A percentile compares a stretch with the other conserved stretches of the same genome.
phyloP scores from a whole-genome alignment of 768 basidiomycete species.

The Mycena haematopus region DNA sequence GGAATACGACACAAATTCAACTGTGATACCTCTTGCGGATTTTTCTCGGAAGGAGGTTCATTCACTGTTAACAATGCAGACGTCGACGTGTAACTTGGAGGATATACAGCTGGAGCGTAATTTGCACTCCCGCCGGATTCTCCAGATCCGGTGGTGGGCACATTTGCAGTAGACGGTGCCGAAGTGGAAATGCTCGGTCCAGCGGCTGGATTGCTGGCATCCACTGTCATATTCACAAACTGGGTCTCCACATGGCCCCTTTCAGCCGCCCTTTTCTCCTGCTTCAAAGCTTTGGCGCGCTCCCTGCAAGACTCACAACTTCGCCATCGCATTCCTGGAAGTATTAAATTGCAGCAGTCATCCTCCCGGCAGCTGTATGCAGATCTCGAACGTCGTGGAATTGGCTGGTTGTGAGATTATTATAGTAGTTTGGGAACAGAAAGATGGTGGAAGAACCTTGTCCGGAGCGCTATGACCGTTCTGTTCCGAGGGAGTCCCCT shows the following conservation, averaged over 20 bases:
- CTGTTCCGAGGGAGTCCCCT: background rate
- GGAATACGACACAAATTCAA: background rate
- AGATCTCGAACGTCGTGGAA: constrained; percentile 10
- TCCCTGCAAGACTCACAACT: constrained; percentile 54
- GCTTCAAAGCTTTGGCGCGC: constrained; percentile 37
- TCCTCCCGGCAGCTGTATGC: constrained; percentile 44
- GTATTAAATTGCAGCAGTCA: constrained; percentile 51
- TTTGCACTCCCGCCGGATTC: background rate
- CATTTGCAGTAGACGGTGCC: background rate
- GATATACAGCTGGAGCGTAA: background rate
- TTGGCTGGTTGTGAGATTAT: background rate
- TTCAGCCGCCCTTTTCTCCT: constrained; percentile 31
- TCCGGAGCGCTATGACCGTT: background rate
- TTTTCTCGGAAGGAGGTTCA: constrained; percentile 13
- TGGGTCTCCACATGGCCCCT: background rate
- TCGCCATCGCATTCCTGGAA: constrained; percentile 52
- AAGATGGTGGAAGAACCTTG: constrained; percentile 19
- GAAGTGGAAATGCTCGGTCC: background rate
- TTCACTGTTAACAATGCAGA: constrained; percentile 16
- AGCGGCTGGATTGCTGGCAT: background rate
- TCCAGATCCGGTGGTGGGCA: background rate
- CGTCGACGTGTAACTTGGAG: constrained; percentile 15
- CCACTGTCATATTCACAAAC: constrained; percentile 11
- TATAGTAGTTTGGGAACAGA: background rate
- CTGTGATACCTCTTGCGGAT: constrained; percentile 8